Evolutionary conservation across 345 rosid genomes (phyloP).

Genomic region (Carallia pectinifolia): DNA sequence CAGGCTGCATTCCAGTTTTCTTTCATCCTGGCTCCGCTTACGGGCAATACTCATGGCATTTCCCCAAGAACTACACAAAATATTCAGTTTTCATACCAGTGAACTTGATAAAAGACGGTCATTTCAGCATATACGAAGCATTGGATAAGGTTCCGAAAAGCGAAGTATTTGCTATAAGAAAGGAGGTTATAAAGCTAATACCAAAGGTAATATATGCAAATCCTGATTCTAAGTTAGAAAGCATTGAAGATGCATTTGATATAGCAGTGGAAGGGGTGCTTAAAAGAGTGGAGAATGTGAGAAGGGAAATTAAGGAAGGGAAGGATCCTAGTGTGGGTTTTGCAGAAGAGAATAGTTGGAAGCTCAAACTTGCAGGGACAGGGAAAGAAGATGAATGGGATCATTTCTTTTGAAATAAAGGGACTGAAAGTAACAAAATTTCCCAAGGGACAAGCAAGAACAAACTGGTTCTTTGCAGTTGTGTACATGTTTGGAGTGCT

Average conservation of each 20-base stretch:
- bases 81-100: not conserved
- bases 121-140: not conserved
- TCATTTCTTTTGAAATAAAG: not conserved
- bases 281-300: not conserved
- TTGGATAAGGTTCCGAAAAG: not conserved
- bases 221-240: not conserved
- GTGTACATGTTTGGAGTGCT: too few relatives aligned
- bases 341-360: conserved; percentile 1
- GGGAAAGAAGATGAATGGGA: not conserved
- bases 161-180: not conserved
- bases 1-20: conserved; percentile 2
- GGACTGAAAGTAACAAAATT: too few relatives aligned
- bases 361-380: conserved; percentile 1
- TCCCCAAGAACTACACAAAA: not conserved
- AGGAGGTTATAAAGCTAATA: not conserved
- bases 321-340: not conserved
- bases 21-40: not conserved
- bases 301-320: not conserved
- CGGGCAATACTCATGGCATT: conserved; percentile 1
- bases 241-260: not conserved
- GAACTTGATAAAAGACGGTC: not conserved
- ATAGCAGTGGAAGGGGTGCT: not conserved
- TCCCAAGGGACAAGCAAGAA: too few relatives aligned
- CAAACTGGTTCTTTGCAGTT: too few relatives aligned
- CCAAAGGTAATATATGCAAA: conserved; percentile 1